Evolutionary conservation across 2,329 filamentous ascomycete species (phyloP), one percentile per base, ranked within the genome.

Genomic region (Acrocalymma vagum): DNA sequence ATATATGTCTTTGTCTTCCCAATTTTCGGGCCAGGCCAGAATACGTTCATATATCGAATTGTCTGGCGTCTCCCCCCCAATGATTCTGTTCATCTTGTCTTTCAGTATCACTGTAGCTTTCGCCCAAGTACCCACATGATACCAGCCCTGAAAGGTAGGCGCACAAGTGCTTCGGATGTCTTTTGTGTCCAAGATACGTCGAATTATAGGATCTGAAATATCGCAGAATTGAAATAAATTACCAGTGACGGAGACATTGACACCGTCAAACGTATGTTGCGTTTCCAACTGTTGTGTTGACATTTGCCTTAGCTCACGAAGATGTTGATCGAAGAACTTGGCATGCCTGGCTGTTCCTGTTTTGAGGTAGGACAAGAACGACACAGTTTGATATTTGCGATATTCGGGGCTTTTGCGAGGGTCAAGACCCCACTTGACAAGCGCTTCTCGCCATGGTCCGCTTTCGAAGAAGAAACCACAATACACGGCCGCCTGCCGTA

Each of bases 211-310:
- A 58, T 97, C 93, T 0, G 83, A 87, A 38, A 97, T 86, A 67
- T 99, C 94, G 72, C 91, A 95, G 17, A 95, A 81, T 75, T 97
- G 94, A 87, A 91, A 99, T 33, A 94, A 86, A 60, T 94, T 94
- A 25, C 91, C 91, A 60, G 96, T 91, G 1, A 82, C 81, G 11
- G 83, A 83, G 38, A 93, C 83, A 2, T 79, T 80, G 44, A 84
- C 77, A 30, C 93, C 93, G 47, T 95, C 90, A 69, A 96, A 97
- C 2, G 93, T 75, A 67, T 97, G 92, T 25, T 65, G 48, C 27
- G 47, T 51, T 29, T 53, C 53, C 31, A 69, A 47, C 27, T 64
- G 45, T 21, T 55, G 44, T 8, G 52, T 32, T 2, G 55, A 47
- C 49, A 56, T 58, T 9, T 52, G 45, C 3, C 51, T 51, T n/a